Base-by-base conservation (phyloP, 139 green algal species). In the Zygnema circumcarinatum region DNA sequence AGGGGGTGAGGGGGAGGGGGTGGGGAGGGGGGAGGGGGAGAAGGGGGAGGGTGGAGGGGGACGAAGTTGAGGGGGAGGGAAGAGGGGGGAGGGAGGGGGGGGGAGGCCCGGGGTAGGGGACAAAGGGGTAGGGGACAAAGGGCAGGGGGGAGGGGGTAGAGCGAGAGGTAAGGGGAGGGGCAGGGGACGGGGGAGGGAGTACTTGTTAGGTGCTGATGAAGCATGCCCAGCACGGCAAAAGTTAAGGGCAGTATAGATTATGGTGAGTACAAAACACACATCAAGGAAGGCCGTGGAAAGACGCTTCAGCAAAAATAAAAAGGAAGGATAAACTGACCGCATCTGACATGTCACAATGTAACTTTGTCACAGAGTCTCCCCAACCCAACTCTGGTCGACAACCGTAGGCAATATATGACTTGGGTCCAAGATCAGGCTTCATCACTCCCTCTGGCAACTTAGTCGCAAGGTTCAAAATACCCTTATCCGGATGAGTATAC, bases 301-400 rank as follows among this genome's bases (percentile, higher is more conserved):
- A n/a, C n/a, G n/a, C n/a, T n/a, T n/a, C n/a, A n/a, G n/a, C 47
- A 62, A 62, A 25, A 62, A 16, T 7, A 62, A 62, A 62, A 62
- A 16, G 47, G 47, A 62, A 16, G 7, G 7, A 16, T 29, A 2
- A 53, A 79, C 96, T 96, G 67, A 97, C 83, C 16, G 94, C 95
- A 86, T 96, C 93, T 36, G 84, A 88, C 93, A 98, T 95, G 92
- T 98, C 95, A 56, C 92, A 87, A 85, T 98, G 96, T 89, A 98
- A 88, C 92, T 97, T 96, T 47, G 96, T 98, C 33, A 98, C 96
- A 7, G 84, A 94, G 91, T 97, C 94, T 32, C 94, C 91, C 11
- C 36, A 84, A 38, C 74, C 82, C 1, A 95, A 82, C 89, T 96
- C 94, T 67, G 93, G 69, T 42, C 74, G 73, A n/a, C 33, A 7